Conservation (phyloP, 164 flowering plant species). For the Umbilicus rupestris region DNA sequence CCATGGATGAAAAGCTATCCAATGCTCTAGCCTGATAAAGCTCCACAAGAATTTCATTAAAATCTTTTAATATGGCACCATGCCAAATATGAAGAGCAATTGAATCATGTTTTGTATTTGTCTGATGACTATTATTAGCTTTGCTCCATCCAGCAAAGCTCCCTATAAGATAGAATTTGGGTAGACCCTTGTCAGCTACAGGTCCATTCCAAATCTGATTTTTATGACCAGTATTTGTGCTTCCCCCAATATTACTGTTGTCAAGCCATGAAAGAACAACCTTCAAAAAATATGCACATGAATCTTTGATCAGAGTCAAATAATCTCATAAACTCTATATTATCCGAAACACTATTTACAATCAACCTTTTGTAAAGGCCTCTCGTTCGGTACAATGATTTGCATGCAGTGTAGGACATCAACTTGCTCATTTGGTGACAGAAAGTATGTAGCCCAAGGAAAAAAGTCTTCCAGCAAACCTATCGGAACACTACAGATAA, state of each 20-base stretch:
- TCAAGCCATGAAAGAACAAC: constrained; percentile 60
- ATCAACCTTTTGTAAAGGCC: constrained; percentile 57
- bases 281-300: constrained; percentile 27
- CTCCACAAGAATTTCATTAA: constrained; percentile 37
- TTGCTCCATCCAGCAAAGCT: constrained; percentile 12
- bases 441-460: constrained; percentile 66
- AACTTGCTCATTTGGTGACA: constrained; percentile 36
- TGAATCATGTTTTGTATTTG: constrained; percentile 18
- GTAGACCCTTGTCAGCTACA: constrained; percentile 17
- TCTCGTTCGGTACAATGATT: constrained; percentile 53
- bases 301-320: neutral
- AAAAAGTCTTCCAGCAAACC: constrained; percentile 49
- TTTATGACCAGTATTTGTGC: constrained; percentile 14
- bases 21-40: constrained; percentile 32
- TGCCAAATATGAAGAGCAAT: constrained; percentile 55
- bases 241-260: constrained; percentile 16
- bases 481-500: constrained; percentile 66
- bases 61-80: constrained; percentile 40
- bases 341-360: neutral
- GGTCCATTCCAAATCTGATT: constrained; percentile 16
- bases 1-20: constrained; percentile 20
- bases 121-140: constrained; percentile 9
- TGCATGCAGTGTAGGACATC: constrained; percentile 33
- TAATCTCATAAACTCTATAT: neutral
- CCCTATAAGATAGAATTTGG: constrained; percentile 15